Conservation (phyloP, 495 filamentous ascomycete genomes). For the Annulohypoxylon bovei region DNA sequence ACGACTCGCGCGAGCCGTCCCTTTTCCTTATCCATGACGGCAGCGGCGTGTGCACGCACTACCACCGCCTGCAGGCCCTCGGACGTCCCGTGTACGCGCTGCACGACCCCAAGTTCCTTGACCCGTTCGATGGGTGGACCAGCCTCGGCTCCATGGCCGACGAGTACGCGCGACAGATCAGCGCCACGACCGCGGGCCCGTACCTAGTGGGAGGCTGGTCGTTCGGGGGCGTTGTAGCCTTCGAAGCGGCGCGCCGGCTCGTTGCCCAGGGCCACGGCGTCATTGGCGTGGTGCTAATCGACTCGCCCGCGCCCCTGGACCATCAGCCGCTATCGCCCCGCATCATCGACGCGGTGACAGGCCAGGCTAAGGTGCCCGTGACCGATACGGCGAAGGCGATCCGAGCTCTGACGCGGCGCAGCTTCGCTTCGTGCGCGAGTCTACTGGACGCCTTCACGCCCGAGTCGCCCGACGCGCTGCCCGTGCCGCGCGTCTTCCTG, state of each 20-base stretch:
- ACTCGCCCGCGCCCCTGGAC: neutral
- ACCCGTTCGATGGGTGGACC: neutral
- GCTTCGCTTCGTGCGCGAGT: slow-evolving; percentile 6
- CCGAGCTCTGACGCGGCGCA: neutral
- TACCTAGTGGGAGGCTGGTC: slow-evolving; percentile 1
- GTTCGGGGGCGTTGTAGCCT: slow-evolving; percentile 4
- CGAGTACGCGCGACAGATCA: neutral
- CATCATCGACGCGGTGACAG: slow-evolving; percentile 2
- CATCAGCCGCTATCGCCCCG: neutral
- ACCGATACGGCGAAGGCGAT: neutral
- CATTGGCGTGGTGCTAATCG: neutral
- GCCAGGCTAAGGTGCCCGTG: neutral
- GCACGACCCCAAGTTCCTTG: neutral
- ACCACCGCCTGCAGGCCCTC: neutral
- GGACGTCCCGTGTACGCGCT: slow-evolving; percentile 1
- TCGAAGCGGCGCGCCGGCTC: neutral
- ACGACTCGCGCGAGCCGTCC: neutral
- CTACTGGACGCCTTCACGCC: neutral
- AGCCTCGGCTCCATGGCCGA: neutral
- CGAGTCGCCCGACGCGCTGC: neutral
- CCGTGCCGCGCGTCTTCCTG: slow-evolving; percentile 3
- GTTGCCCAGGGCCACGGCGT: neutral
- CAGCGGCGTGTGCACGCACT: slow-evolving; percentile 9
- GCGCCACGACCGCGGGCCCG: neutral
- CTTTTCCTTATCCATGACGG: neutral